Evolutionary conservation across 768 basidiomycete species (phyloP).

Genomic region (Phaeotremella fagi): DNA sequence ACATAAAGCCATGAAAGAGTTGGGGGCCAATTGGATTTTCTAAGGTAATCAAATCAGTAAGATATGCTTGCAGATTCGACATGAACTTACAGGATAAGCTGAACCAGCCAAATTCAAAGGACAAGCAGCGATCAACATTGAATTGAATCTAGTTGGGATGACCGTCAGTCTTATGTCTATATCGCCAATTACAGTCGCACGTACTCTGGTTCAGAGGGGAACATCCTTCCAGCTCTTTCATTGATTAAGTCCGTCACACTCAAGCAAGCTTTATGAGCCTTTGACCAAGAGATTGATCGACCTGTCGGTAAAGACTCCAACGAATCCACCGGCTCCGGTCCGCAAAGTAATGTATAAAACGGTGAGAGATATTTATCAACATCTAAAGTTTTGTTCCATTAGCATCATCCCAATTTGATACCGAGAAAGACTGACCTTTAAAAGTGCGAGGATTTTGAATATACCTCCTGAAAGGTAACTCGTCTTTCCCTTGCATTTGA

Average conservation of each 20-base stretch:
- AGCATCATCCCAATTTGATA: not conserved
- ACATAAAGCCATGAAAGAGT: not conserved
- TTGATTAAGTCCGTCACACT: constrained; percentile 34
- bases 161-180: too few species aligned
- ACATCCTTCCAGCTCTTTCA: constrained; percentile 31
- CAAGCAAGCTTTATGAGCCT: constrained; percentile 19
- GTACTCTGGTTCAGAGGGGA: constrained; percentile 36
- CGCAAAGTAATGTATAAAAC: constrained; percentile 37
- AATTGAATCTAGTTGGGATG: constrained; percentile 42
- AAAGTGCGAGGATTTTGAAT: not conserved
- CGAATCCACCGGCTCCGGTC: constrained; percentile 14
- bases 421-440: constrained; percentile 12
- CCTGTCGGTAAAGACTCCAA: constrained; percentile 19
- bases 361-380: constrained; percentile 26
- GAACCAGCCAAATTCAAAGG: constrained; percentile 24
- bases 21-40: constrained; percentile 8
- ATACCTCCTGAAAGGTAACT: constrained; percentile 17
- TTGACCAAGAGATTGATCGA: constrained; percentile 21
- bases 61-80: too few species aligned
- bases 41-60: not conserved
- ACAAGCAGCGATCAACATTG: constrained; percentile 22
- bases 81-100: constrained; percentile 19
- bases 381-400: not conserved
- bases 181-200: too few species aligned
- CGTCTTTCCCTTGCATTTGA: constrained; percentile 14